These are phyloP conservation scores for Globisporangium emineosum DNA, from an alignment of 352 stramenopile species.

Conservation along the genomic window DNA sequence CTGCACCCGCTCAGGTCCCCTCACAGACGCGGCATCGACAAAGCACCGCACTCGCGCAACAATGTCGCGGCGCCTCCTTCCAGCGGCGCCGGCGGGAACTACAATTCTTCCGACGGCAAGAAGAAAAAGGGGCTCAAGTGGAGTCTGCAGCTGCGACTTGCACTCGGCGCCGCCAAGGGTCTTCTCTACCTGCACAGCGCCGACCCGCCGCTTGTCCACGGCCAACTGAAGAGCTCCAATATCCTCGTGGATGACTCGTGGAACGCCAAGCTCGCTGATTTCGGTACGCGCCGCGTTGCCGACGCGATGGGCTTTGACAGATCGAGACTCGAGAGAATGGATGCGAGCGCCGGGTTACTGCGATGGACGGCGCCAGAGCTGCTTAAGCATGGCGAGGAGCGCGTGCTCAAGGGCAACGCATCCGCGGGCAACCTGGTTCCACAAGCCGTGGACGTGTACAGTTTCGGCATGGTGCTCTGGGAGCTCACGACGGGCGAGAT, in stretches of 20 bases:
- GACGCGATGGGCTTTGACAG: conserved; percentile 77
- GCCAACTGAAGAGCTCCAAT: conserved; percentile 86
- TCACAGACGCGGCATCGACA: conserved; percentile 13
- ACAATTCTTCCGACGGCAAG: conserved; percentile 23
- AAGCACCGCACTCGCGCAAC: conserved; percentile 17
- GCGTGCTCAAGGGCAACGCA: conserved; percentile 47
- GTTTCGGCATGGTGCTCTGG: conserved; percentile 87
- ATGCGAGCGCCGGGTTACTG: conserved; percentile 52
- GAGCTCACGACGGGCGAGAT: conserved; percentile 83
- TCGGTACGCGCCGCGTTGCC: conserved; percentile 75
- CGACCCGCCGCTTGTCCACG: conserved; percentile 80
- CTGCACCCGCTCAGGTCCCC: conserved; percentile 63
- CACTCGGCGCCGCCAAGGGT: conserved; percentile 69
- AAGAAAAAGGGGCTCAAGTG: conserved; percentile 78
- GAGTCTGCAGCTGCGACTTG: conserved; percentile 78
- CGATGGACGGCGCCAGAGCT: conserved; percentile 80
- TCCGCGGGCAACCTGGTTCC: conserved; percentile 26
- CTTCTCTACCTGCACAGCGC: conserved; percentile 85
- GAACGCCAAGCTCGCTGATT: conserved; percentile 88
- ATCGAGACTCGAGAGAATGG: conserved; percentile 54
- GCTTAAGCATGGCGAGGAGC: conserved; percentile 74
- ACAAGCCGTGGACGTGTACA: conserved; percentile 86
- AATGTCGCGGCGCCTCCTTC: conserved; percentile 10
- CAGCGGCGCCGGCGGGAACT: conserved; percentile 7
- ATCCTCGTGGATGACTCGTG: conserved; percentile 88